Percentiles rank a stretch among this genome's conserved stretches.
Evolutionary conservation across 2,329 filamentous ascomycete species (phyloP).

Genomic region (Passalora sequoiae): DNA sequence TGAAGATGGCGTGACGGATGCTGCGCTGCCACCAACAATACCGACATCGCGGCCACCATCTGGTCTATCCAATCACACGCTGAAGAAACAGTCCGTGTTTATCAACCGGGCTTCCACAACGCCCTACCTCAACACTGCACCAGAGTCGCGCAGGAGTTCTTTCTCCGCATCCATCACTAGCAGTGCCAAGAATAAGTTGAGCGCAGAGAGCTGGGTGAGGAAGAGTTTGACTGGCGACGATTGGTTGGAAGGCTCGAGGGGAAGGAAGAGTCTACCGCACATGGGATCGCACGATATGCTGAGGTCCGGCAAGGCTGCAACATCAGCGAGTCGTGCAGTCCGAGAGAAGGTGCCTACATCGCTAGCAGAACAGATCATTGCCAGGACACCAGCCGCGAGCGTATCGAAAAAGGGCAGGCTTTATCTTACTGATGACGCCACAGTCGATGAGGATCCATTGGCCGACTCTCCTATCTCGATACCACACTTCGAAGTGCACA

Average conservation of each 20-base stretch:
- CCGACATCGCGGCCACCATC: conserved; percentile 77
- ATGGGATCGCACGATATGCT: conserved; percentile 25
- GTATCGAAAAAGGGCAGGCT: conserved; percentile 36
- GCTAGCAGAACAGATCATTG: conserved; percentile 27
- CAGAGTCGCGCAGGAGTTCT: conserved; percentile 18
- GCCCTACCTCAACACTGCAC: conserved; percentile 13
- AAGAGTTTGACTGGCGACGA: conserved; percentile 20
- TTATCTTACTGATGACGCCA: conserved; percentile 24
- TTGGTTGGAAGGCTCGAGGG: conserved; percentile 19
- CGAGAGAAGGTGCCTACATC: conserved; percentile 13
- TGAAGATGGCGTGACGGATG: conserved; percentile 21
- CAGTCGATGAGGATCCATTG: conserved; percentile 19
- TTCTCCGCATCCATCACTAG: conserved; percentile 9
- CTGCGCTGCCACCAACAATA: conserved; percentile 28
- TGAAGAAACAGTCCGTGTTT: conserved; percentile 39
- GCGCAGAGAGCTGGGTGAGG: conserved; percentile 32
- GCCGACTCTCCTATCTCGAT: conserved; percentile 16
- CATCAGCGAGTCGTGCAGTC: neutral
- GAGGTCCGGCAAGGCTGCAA: conserved; percentile 8
- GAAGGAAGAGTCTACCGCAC: conserved; percentile 21
- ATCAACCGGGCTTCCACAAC: conserved; percentile 7
- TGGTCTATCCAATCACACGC: conserved; percentile 65
- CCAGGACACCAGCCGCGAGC: conserved; percentile 32
- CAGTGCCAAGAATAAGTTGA: conserved; percentile 36
- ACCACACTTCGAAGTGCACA: neutral